Conservation (phyloP, 768 basidiomycete genomes). For the Leccinum truebloodii region DNA sequence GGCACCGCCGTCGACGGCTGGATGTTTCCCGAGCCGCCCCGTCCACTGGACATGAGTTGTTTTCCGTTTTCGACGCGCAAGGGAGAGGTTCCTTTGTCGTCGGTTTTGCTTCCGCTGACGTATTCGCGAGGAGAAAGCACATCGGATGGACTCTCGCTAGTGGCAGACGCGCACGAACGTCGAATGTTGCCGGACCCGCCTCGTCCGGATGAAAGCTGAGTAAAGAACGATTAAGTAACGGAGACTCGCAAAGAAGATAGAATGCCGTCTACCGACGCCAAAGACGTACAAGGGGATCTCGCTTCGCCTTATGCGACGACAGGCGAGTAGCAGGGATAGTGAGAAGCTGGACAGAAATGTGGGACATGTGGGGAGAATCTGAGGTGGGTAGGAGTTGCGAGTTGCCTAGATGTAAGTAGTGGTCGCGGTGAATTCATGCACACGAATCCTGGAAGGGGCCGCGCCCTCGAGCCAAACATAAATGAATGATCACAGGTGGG, state of each 20-base stretch:
- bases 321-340: not conserved
- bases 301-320: conserved; percentile 6
- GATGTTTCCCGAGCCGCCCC: conserved; percentile 30
- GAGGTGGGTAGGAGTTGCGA: not conserved
- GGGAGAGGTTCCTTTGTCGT: conserved; percentile 1
- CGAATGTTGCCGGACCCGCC: conserved; percentile 27
- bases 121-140: not conserved
- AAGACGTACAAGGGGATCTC: conserved; percentile 18
- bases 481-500: conserved; percentile 13
- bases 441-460: not conserved
- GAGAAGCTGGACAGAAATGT: conserved; percentile 1
- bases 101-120: not conserved
- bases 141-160: not conserved
- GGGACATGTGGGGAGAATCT: conserved; percentile 13
- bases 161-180: not conserved
- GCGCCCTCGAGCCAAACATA: conserved; percentile 12
- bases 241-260: not conserved
- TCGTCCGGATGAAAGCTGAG: conserved; percentile 24
- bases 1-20: conserved; percentile 2
- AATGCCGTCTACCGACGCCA: not conserved
- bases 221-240: not conserved
- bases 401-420: not conserved
- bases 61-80: not conserved
- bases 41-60: conserved; percentile 25
- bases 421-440: conserved; percentile 1